phyloP scores from a whole-genome alignment of 768 basidiomycete genomes.

The Lyophyllum shimeji region DNA sequence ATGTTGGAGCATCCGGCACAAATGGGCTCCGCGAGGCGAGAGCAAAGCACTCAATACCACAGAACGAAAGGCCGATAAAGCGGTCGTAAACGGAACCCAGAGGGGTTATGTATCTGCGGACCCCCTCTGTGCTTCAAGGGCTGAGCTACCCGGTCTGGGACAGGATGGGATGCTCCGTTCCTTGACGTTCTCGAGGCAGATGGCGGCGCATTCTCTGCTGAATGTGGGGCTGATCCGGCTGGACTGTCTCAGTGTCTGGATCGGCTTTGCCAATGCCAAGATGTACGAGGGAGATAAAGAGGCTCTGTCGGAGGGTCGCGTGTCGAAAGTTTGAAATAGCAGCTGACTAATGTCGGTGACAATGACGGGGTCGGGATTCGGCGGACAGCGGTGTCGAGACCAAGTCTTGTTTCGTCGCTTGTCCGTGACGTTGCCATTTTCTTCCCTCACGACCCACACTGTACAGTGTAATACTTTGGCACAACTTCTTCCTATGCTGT shows the following conservation, averaged over 20 bases:
- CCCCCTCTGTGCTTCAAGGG: neutral
- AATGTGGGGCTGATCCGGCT: neutral
- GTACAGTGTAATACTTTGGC: neutral
- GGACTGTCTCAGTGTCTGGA: too few species aligned
- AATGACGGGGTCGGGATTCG: neutral
- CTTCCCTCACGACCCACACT: conserved; percentile 1
- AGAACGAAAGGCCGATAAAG: neutral
- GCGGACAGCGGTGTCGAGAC: neutral
- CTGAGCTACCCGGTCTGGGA: neutral
- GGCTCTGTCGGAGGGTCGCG: neutral
- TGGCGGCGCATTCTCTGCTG: too few species aligned
- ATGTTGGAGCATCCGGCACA: neutral
- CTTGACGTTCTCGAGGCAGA: neutral
- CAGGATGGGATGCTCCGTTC: neutral
- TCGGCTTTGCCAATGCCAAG: neutral
- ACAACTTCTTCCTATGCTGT: neutral
- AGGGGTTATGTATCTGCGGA: neutral
- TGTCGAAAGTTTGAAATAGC: neutral
- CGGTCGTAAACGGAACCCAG: neutral
- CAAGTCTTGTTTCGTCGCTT: neutral
- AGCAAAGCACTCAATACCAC: too few species aligned
- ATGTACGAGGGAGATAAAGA: neutral
- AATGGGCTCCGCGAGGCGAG: too few species aligned
- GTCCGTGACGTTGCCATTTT: conserved; percentile 1
- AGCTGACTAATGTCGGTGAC: neutral